Evolutionary conservation across 148 eudicot genomes (phyloP), one percentile per base, ranked within the genome.

Genomic region (Camellia japonica): DNA sequence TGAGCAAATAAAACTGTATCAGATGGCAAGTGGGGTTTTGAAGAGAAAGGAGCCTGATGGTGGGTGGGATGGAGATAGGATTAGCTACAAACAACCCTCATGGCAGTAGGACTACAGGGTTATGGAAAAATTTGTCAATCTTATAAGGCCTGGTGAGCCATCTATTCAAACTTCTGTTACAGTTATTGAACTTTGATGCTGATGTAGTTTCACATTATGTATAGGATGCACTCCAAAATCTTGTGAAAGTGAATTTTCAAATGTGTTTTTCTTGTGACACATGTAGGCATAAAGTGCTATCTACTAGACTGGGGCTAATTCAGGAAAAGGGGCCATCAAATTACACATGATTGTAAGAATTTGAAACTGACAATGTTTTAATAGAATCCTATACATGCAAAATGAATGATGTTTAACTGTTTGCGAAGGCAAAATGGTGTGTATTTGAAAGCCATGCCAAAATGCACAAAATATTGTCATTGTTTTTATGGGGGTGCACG

Each of bases 1-100:
- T 16, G 98, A 95, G 80, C 95, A 89, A 80, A 69, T 88, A 46
- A 88, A 87, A 86, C 82, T 84, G 83, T 91, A 75, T 81, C 87
- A 83, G 62, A 82, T 88, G 85, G 84, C 88, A 18, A 85, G 94
- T 77, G 90, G 92, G 66, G 81, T 84, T 18, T 10, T 88, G 84
- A 95, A 91, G 86, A 92, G 99, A 75, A 93, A 87, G 82, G 99
- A 95, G 69, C 94, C 92, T 13, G 97, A 95, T 6, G 89, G 94
- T 41, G 94, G 97, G 30, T 85, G 93, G 93, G 89, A 84, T 43
- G 76, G 85, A 42, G 97, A 95, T 51, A 88, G 87, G 82, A 79
- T 85, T 80, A 87, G 84, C 82, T 84, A 71, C 81, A 92, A 89
- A 81, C 94, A 87, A 76, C 83, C 91, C 42, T 84, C 94, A 19